Conservation (phyloP, 2,329 filamentous ascomycete genomes). For the Xylaria sp. region DNA sequence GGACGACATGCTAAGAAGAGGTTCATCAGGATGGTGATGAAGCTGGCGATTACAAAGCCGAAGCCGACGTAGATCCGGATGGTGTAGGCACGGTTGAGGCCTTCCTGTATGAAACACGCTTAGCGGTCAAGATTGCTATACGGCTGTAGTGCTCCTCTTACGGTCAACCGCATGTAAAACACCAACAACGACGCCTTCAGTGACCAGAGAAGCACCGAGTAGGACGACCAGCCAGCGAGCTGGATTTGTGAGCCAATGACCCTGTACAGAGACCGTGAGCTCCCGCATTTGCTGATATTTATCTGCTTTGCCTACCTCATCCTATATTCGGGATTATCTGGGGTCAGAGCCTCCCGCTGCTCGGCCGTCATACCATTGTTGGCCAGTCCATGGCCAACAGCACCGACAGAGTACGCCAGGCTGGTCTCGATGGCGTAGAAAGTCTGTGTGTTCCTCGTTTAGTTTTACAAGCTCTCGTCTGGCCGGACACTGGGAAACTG, state of each 20-base stretch:
- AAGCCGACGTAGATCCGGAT: conserved; percentile 52
- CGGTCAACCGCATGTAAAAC: conserved; percentile 56
- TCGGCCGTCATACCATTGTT: conserved; percentile 59
- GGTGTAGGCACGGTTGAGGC: conserved; percentile 44
- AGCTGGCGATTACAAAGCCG: conserved; percentile 47
- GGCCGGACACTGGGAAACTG: conserved; percentile 15
- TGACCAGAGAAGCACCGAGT: conserved; percentile 54
- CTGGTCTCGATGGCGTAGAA: conserved; percentile 54
- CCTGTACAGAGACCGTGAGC: conserved; percentile 28
- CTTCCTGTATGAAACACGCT: conserved; percentile 33
- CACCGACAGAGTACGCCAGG: conserved; percentile 52
- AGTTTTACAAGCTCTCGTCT: not conserved
- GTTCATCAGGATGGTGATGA: conserved; percentile 48
- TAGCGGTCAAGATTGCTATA: not conserved
- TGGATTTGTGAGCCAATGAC: conserved; percentile 56
- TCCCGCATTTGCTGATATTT: not conserved
- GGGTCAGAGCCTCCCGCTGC: conserved; percentile 46
- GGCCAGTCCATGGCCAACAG: conserved; percentile 51
- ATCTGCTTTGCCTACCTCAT: conserved; percentile 25
- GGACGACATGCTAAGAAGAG: conserved; percentile 53
- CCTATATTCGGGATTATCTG: conserved; percentile 47
- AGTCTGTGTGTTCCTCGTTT: conserved; percentile 39
- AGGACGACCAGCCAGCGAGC: conserved; percentile 56
- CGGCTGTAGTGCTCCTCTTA: conserved; percentile 14
- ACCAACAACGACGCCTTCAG: conserved; percentile 57